A percentile compares a stretch with the other conserved stretches of the same genome.
Conservation (phyloP, 169 alveolate species). For the Cryptosporidium sp. region DNA sequence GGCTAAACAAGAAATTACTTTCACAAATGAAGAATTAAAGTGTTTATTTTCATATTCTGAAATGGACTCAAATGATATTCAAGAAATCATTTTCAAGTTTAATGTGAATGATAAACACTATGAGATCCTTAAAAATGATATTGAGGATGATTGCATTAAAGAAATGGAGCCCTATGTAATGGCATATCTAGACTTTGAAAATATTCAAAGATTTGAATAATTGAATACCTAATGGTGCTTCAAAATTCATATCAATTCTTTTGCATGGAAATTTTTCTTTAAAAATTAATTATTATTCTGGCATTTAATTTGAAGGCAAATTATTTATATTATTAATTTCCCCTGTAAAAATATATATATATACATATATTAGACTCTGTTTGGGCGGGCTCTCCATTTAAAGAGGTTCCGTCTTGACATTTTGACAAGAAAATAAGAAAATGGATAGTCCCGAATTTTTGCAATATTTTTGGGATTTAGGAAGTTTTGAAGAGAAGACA, state of each 20-base stretch:
- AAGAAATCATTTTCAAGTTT: conserved; percentile 15
- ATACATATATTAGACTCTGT: not conserved
- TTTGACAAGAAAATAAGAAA: conserved; percentile 24
- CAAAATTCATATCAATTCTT: not conserved
- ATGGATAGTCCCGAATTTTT: conserved; percentile 74
- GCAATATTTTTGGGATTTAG: conserved; percentile 75
- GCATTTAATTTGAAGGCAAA: not conserved
- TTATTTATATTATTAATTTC: not conserved
- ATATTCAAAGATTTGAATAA: conserved; percentile 24
- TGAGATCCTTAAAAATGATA: conserved; percentile 7
- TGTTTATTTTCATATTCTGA: conserved; percentile 43
- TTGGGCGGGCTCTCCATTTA: conserved; percentile 32
- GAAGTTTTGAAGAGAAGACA: conserved; percentile 50
- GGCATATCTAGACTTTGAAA: conserved; percentile 70
- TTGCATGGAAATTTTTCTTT: not conserved
- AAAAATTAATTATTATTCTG: not conserved
- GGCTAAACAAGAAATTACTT: conserved; percentile 16
- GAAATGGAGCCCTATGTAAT: conserved; percentile 38
- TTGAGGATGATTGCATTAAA: not conserved
- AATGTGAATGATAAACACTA: conserved; percentile 16
- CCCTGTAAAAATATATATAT: too few relatives aligned
- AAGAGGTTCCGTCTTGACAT: conserved; percentile 70
- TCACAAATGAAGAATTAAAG: conserved; percentile 47
- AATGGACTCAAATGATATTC: conserved; percentile 14
- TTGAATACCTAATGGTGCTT: not conserved